Percentiles rank a stretch among this genome's conserved stretches.
These are phyloP conservation scores for Fusarium dlaminii DNA, from an alignment of 2,329 filamentous ascomycete genomes.

Conservation along the genomic window DNA sequence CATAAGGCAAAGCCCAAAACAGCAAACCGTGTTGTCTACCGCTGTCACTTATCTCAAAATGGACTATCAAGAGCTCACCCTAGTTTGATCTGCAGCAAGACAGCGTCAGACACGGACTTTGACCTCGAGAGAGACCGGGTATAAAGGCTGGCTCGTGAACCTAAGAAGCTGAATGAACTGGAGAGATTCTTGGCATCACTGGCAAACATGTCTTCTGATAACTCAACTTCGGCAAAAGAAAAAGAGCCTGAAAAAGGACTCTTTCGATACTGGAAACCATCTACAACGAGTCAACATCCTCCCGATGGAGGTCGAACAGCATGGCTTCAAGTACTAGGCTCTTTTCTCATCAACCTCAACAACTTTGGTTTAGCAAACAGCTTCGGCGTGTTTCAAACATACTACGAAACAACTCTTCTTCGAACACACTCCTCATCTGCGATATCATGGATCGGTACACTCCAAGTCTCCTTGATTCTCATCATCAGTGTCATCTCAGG, in stretches of 20 bases:
- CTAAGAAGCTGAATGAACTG: rapidly evolving
- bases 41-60: background rate
- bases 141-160: background rate
- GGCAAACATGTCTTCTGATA: background rate
- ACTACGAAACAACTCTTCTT: background rate
- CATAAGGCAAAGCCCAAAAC: background rate
- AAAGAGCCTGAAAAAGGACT: rapidly evolving
- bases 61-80: background rate
- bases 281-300: background rate
- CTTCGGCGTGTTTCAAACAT: background rate
- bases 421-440: background rate
- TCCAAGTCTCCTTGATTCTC: background rate
- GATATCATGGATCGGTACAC: background rate
- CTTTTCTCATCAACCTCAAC: background rate
- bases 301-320: background rate
- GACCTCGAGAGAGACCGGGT: background rate
- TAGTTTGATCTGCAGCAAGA: too few relatives aligned
- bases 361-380: background rate
- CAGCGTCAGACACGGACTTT: background rate
- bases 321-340: background rate
- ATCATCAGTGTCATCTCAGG: background rate
- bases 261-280: background rate
- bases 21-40: background rate
- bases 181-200: background rate
- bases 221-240: background rate